Base-by-base conservation (phyloP, 1,284 basidiomycete genomes). In the Bjerkandera adusta region DNA sequence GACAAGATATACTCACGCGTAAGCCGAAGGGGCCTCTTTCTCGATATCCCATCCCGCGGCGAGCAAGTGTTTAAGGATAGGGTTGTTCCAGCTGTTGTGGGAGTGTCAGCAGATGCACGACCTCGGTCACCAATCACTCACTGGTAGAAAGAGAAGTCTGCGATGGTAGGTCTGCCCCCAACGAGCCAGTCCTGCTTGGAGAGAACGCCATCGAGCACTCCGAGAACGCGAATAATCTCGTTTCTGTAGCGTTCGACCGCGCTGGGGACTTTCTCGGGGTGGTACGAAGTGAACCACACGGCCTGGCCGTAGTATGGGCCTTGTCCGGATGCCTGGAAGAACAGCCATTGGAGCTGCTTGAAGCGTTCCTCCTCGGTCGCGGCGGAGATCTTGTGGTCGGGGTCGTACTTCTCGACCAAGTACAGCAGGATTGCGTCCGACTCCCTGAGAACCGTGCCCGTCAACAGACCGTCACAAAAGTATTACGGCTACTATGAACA, bases 401-500 rank as follows among this genome's bases (percentile, higher is more conserved):
- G 50, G 52, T 69, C 68, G 55, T 68, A 68, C 45, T 55, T 60
- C 27, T 60, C 58, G 30, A 60, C 56, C 20, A 70, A 53, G 54
- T 69, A 69, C 6, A 48, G 32, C 16, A 69, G 32, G 49, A 66
- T 67, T 13, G 68, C 68, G 27, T 60, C 57, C 5, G 59, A 63
- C 45, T 69, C 68, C 62, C 63, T 68, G 35, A 25, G 32, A 4
- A 21, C 11, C 10, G 39, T 32, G 7, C 16, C 10, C 13, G 22
- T 21, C 36, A 24, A 38, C 12, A 38, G 22, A 13, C 30, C 36
- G 16, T 16, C 21, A 10, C n/a, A 36, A n/a, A n/a, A n/a, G n/a
- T n/a, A n/a, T n/a, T 5, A 8, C 18, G 13, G 18, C 43, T 29
- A 10, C 5, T 29, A n/a, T 10, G 41, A 13, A 43, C 42, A 35